A percentile compares a stretch with the other conserved stretches of the same genome.
Evolutionary conservation across 23 red algal species (phyloP).

Genomic region (Pyropia yezoensis): DNA sequence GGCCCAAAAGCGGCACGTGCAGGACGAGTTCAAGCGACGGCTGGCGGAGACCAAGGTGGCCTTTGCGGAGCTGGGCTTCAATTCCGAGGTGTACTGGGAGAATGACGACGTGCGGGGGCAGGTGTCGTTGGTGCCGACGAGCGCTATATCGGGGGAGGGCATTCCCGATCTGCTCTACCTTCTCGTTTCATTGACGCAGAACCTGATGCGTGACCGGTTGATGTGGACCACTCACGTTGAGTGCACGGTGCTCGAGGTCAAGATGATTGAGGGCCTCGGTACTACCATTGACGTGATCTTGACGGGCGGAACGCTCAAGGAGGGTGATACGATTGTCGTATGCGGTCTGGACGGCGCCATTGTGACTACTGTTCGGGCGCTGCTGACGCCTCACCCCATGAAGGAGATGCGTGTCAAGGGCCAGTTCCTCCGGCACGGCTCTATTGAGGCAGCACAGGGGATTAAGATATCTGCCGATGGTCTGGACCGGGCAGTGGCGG

Average conservation of each 20-base stretch:
- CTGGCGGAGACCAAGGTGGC: slow-evolving; percentile 67
- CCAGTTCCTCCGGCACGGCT: slow-evolving; percentile 91
- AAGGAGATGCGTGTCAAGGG: slow-evolving; percentile 97
- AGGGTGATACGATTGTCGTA: slow-evolving; percentile 94
- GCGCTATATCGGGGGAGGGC: slow-evolving; percentile 92
- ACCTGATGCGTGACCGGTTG: slow-evolving; percentile 62
- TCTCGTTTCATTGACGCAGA: slow-evolving; percentile 78
- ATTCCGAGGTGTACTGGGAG: slow-evolving; percentile 97
- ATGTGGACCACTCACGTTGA: slow-evolving; percentile 67
- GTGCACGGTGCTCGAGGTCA: slow-evolving; percentile 96
- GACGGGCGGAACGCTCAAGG: slow-evolving; percentile 73
- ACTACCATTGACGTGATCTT: slow-evolving; percentile 96
- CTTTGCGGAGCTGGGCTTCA: slow-evolving; percentile 92
- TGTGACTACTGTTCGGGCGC: slow-evolving; percentile 80
- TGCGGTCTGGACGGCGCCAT: slow-evolving; percentile 94
- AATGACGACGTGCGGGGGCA: slow-evolving; percentile 67
- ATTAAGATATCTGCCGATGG: slow-evolving; percentile 95
- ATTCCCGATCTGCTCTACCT: slow-evolving; percentile 95
- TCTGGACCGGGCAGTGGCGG: slow-evolving; percentile 90
- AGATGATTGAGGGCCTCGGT: slow-evolving; percentile 94
- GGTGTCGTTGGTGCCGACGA: slow-evolving; percentile 89
- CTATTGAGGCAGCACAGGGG: slow-evolving; percentile 88
- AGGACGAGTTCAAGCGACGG: slow-evolving; percentile 74
- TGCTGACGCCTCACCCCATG: slow-evolving; percentile 98
- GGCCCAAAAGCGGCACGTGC: slow-evolving; percentile 48